Percentiles rank a stretch among this genome's conserved stretches.
phyloP scores from a whole-genome alignment of 208 protist species.

The Acanthamoeba lenticulata region DNA sequence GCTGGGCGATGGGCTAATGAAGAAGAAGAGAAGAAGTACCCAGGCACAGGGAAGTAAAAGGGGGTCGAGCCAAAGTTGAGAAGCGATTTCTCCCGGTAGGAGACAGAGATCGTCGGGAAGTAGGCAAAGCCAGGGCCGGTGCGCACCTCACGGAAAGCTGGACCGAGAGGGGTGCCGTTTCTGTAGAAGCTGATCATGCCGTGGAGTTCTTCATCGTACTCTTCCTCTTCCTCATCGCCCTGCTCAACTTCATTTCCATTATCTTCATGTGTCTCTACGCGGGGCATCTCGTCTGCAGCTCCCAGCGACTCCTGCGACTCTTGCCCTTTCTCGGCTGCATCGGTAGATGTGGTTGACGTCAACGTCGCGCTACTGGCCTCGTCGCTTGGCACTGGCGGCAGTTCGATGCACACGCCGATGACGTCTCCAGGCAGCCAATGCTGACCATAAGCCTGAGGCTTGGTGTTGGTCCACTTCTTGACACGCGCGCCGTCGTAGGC shows the following conservation, averaged over 20 bases:
- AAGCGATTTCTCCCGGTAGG: slow-evolving; percentile 41
- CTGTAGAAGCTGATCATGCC: slow-evolving; percentile 69
- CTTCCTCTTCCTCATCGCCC: background rate
- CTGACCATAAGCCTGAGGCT: slow-evolving; percentile 60
- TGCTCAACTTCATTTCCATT: background rate
- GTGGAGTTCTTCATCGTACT: background rate
- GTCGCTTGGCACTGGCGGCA: background rate
- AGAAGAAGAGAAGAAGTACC: background rate
- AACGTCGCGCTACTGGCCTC: too few relatives aligned
- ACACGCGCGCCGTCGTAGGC: slow-evolving; percentile 74
- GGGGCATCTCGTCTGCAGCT: too few relatives aligned
- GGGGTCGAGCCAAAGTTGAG: slow-evolving; percentile 71
- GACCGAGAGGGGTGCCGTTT: slow-evolving; percentile 50
- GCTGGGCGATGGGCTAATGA: background rate
- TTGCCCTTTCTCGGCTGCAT: too few relatives aligned
- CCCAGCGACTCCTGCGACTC: too few relatives aligned
- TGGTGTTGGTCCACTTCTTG: slow-evolving; percentile 73
- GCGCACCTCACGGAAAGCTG: slow-evolving; percentile 51
- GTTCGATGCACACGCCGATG: slow-evolving; percentile 72
- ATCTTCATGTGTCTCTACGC: background rate
- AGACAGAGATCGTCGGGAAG: slow-evolving; percentile 71
- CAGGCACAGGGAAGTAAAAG: slow-evolving; percentile 8
- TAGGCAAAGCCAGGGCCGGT: slow-evolving; percentile 63
- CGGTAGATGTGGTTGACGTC: too few relatives aligned
- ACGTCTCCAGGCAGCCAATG: slow-evolving; percentile 67